phyloP scores from a whole-genome alignment of 2,329 filamentous ascomycete species.

The Fusarium udum region DNA sequence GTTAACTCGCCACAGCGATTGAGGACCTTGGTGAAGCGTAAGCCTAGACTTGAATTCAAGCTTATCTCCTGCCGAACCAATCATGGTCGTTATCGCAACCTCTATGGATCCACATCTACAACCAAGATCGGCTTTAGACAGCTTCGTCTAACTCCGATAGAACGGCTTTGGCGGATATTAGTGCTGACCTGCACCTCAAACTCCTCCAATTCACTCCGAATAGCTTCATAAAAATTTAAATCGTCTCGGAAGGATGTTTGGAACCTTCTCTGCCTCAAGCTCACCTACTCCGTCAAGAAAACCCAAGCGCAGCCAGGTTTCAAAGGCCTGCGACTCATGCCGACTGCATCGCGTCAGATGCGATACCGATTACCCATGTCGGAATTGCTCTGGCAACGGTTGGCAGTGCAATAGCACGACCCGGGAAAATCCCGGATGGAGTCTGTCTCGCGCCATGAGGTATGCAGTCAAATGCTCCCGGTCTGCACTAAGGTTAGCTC shows the following conservation, averaged over 20 bases:
- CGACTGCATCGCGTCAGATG: not conserved
- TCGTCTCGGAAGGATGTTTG: not conserved
- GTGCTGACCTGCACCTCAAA: not conserved
- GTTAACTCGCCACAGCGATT: rapidly evolving
- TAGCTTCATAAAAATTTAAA: rapidly evolving
- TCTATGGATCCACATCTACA: not conserved
- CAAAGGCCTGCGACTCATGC: not conserved
- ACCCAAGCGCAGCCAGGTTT: not conserved
- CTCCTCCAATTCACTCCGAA: not conserved
- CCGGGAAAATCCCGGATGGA: not conserved
- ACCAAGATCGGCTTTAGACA: not conserved
- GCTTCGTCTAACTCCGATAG: not conserved
- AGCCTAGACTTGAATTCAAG: not conserved
- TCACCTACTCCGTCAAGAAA: not conserved
- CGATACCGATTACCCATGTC: not conserved
- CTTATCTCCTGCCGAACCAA: not conserved
- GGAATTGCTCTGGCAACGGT: not conserved
- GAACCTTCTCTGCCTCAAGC: not conserved
- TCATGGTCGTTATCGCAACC: rapidly evolving
- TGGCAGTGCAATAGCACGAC: not conserved
- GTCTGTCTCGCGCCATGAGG: not conserved
- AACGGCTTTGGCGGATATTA: too few relatives aligned
- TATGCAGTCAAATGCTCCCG: not conserved
- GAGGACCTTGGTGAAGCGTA: too few relatives aligned
- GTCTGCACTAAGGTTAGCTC: too few relatives aligned